Conservation (phyloP, 1,139 yeast species). For the Saccharomyces hybrid region DNA sequence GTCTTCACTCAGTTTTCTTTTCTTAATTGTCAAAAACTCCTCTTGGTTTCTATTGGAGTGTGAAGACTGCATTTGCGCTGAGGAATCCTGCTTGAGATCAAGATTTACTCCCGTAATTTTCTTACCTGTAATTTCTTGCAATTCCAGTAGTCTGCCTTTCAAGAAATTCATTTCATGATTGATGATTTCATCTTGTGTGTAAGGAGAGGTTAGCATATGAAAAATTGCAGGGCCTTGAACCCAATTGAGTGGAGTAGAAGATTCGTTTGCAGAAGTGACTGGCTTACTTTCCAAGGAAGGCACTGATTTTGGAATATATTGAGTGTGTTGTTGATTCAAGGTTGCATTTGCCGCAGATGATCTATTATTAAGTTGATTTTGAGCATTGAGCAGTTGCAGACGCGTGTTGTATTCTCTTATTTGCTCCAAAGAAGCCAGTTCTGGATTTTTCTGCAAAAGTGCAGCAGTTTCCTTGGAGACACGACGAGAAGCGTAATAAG, state of each 20-base stretch:
- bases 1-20: conserved; percentile 10
- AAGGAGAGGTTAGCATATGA: conserved; percentile 22
- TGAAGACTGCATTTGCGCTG: neutral
- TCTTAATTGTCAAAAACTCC: neutral
- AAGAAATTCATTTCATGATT: conserved; percentile 26
- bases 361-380: conserved; percentile 11
- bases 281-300: conserved; percentile 19
- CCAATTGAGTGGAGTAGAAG: conserved; percentile 19
- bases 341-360: neutral
- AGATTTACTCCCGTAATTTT: conserved; percentile 15
- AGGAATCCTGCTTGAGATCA: neutral
- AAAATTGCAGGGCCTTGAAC: conserved; percentile 31
- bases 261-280: conserved; percentile 17
- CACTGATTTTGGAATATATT: conserved; percentile 21
- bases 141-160: conserved; percentile 24
- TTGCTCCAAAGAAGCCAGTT: conserved; percentile 25
- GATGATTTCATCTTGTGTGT: conserved; percentile 22
- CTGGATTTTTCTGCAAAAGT: conserved; percentile 16
- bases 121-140: conserved; percentile 27
- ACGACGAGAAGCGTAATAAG: conserved; percentile 3
- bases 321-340: conserved; percentile 8
- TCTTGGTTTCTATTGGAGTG: neutral
- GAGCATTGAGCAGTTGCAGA: conserved; percentile 19
- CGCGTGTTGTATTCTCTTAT: conserved; percentile 26
- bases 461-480: conserved; percentile 9